These are phyloP conservation scores for Coemansia sp. DNA, from an alignment of 192 early-diverging fungal species.

Conservation along the genomic window DNA sequence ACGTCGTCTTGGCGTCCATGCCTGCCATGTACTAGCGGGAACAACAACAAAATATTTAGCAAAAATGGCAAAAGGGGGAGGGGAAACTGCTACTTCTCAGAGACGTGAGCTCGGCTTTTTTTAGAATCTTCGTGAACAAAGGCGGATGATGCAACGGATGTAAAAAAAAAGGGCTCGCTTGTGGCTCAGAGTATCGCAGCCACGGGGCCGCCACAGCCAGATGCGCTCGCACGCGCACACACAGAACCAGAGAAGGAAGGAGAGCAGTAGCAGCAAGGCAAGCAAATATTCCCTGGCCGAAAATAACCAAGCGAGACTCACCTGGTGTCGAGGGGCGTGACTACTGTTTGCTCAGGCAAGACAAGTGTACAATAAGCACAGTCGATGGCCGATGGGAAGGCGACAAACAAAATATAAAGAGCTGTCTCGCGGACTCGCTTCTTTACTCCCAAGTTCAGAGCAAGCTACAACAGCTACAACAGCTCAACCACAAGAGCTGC, in stretches of 20 bases:
- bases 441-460: neutral
- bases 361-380: neutral
- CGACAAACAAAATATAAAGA: neutral
- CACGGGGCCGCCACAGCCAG: conserved; percentile 3
- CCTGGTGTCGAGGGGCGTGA: neutral
- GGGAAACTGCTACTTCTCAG: neutral
- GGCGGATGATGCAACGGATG: neutral
- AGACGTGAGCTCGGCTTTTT: neutral
- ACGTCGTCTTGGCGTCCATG: conserved; percentile 5
- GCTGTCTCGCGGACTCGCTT: no score
- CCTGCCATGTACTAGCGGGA: conserved; percentile 4
- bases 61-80: neutral
- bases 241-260: neutral
- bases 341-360: conserved; percentile 1
- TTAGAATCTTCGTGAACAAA: neutral
- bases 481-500: neutral
- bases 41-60: neutral
- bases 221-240: neutral
- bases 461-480: neutral
- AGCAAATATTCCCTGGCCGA: neutral
- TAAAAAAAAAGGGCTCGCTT: neutral
- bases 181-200: conserved; percentile 3
- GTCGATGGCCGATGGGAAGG: neutral
- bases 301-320: no score
- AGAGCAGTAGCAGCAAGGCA: conserved; percentile 6